Conservation (phyloP, 768 basidiomycete genomes). For the Mrakia frigida region DNA sequence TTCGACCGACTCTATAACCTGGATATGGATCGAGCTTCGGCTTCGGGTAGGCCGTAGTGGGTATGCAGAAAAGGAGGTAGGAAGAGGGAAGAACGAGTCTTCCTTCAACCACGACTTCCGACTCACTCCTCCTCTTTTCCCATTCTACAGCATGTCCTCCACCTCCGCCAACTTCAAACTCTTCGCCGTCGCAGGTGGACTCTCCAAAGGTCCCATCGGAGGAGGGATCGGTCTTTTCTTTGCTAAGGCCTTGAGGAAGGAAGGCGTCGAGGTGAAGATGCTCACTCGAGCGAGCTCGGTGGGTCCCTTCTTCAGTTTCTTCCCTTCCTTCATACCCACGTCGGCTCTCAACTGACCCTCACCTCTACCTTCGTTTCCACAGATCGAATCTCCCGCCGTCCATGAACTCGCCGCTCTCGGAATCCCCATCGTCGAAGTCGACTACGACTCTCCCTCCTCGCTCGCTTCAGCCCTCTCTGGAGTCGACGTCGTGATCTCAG, state of each 20-base stretch:
- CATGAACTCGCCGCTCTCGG: conserved; percentile 26
- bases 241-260: conserved; percentile 17
- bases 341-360: neutral
- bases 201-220: conserved; percentile 22
- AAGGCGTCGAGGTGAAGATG: conserved; percentile 11
- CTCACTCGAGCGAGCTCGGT: conserved; percentile 24
- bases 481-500: neutral
- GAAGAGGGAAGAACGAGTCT: no score
- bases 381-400: conserved; percentile 5
- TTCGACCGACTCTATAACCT: no score
- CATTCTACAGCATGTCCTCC: neutral
- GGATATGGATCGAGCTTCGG: no score
- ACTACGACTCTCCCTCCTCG: conserved; percentile 1
- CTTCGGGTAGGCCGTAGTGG: no score
- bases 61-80: no score
- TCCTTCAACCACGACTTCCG: neutral
- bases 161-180: neutral
- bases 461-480: neutral
- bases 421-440: conserved; percentile 10
- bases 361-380: no score
- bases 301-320: neutral
- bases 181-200: conserved; percentile 32
- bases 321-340: neutral
- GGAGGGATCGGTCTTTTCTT: conserved; percentile 26
- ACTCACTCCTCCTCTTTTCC: neutral